Conservation (phyloP, 352 stramenopile genomes). For the Globisporangium carolinianum region DNA sequence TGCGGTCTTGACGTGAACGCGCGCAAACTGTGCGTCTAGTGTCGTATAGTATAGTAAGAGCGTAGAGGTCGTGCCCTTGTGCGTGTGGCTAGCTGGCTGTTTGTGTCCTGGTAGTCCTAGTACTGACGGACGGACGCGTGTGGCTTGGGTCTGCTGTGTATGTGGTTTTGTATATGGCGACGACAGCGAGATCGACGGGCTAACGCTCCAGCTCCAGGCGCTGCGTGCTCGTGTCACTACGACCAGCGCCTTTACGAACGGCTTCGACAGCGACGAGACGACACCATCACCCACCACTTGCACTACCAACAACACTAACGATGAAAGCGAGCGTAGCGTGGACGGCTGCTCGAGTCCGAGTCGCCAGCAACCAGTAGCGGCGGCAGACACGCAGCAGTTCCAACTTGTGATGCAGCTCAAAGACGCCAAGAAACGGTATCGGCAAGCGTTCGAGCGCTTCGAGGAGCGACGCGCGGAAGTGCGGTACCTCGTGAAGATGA, state of each 20-base stretch:
- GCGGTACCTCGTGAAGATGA: constrained; percentile 47
- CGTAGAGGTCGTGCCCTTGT: too few relatives aligned
- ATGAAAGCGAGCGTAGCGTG: background rate
- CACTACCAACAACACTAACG: background rate
- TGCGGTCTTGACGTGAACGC: constrained; percentile 47
- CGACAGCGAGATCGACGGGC: constrained; percentile 39
- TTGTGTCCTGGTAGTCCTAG: too few relatives aligned
- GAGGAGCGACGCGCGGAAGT: constrained; percentile 50
- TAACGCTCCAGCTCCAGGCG: constrained; percentile 33
- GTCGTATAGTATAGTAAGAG: too few relatives aligned
- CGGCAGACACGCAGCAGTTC: constrained; percentile 3
- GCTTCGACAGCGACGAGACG: background rate
- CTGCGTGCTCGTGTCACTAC: constrained; percentile 6
- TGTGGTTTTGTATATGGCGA: background rate
- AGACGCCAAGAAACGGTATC: constrained; percentile 53
- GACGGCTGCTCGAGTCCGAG: background rate
- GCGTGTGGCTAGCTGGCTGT: too few relatives aligned
- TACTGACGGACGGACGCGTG: too few relatives aligned
- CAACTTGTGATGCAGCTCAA: constrained; percentile 42
- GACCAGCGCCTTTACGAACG: background rate
- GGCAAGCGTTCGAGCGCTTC: constrained; percentile 35
- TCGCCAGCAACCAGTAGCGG: constrained; percentile 1
- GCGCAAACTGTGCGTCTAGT: constrained; percentile 36
- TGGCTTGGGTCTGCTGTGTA: constrained; percentile 8
- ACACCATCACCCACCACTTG: background rate